Conservation (phyloP, 768 basidiomycete species). For the Calocera viscosa region DNA sequence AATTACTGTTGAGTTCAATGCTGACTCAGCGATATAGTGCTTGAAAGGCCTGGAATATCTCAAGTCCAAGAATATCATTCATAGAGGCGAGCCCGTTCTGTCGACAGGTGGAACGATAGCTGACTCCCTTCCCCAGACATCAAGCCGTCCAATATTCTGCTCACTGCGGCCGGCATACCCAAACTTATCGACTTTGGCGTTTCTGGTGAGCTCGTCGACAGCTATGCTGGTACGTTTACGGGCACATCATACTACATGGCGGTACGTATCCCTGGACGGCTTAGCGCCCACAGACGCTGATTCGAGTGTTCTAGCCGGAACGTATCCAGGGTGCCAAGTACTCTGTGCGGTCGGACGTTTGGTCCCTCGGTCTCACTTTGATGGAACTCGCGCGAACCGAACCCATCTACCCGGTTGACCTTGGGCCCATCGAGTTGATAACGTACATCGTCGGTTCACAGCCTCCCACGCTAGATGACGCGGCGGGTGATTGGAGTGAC, state of each 20-base stretch:
- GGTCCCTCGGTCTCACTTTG: constrained; percentile 92
- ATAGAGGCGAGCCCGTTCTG: constrained; percentile 39
- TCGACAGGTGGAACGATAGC: not conserved
- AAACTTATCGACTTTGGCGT: constrained; percentile 96
- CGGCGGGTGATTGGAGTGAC: constrained; percentile 56
- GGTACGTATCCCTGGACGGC: constrained; percentile 39
- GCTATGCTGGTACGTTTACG: constrained; percentile 88
- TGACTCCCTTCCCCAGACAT: constrained; percentile 42
- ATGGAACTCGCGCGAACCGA: constrained; percentile 88
- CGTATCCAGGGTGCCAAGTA: constrained; percentile 86
- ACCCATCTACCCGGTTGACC: constrained; percentile 87
- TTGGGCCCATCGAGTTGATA: constrained; percentile 88
- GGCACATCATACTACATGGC: constrained; percentile 99
- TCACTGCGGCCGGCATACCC: constrained; percentile 78
- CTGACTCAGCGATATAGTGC: constrained; percentile 35
- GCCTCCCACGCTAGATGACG: constrained; percentile 76
- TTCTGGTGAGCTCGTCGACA: constrained; percentile 86
- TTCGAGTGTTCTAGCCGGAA: constrained; percentile 56
- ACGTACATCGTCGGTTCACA: constrained; percentile 59
- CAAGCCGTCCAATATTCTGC: constrained; percentile 84
- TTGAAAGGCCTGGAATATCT: constrained; percentile 89
- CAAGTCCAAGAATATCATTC: constrained; percentile 82
- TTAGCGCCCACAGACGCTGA: constrained; percentile 8
- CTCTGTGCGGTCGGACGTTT: constrained; percentile 91
- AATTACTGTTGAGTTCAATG: not conserved